Conservation (phyloP, 2,329 filamentous ascomycete species). For the Cyphellophora europaea region DNA sequence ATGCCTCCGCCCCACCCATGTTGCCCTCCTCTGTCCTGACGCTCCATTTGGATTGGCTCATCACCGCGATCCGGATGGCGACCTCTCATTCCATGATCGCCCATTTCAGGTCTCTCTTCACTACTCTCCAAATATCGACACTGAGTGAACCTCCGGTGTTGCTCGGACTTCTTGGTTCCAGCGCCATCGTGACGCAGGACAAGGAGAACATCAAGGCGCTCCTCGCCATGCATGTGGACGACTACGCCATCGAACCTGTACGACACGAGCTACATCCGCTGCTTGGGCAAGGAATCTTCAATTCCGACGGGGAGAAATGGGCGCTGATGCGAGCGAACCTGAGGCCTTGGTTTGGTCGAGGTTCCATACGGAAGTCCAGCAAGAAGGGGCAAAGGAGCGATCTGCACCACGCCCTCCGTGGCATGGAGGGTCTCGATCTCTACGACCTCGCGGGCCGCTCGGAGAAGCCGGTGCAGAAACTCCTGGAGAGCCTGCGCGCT, state of each 20-base stretch:
- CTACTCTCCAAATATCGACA: too few relatives aligned
- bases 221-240: conserved; percentile 41
- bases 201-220: conserved; percentile 47
- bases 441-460: background rate
- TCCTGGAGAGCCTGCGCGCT: background rate
- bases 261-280: conserved; percentile 11
- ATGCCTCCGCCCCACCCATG: background rate
- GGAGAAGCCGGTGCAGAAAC: background rate
- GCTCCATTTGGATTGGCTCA: background rate
- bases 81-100: background rate
- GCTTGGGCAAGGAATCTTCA: conserved; percentile 31
- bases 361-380: too few relatives aligned
- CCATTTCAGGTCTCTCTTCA: background rate
- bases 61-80: background rate
- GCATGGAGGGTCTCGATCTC: too few relatives aligned
- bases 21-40: background rate
- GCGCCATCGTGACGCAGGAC: conserved; percentile 27
- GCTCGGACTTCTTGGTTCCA: background rate
- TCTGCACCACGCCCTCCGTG: too few relatives aligned
- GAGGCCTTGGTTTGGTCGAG: conserved; percentile 43
- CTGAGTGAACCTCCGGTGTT: too few relatives aligned
- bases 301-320: conserved; percentile 39
- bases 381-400: too few relatives aligned
- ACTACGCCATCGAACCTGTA: conserved; percentile 35
- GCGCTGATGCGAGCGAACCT: conserved; percentile 31